Base-by-base conservation (phyloP, 495 filamentous ascomycete genomes). In the Melanomma pulvis-pyrius region DNA sequence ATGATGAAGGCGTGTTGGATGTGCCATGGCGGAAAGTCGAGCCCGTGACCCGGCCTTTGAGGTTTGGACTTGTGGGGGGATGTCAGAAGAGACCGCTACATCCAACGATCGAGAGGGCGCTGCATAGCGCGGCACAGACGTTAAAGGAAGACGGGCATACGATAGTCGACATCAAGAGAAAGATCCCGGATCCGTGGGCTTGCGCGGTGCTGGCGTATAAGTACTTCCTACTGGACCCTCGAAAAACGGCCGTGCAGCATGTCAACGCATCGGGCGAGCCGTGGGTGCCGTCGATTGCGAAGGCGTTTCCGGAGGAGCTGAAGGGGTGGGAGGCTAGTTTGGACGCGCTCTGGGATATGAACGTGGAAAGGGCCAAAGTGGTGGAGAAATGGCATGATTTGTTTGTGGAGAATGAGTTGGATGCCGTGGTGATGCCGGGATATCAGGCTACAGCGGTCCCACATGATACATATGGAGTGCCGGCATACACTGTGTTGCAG, bases 391-490 rank as follows among this genome's bases (percentile, higher is more conserved):
- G 73, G 34, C 62, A 77, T 17, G 74, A 78, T 30, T 22, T 80
- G 30, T 74, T 75, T 69, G 69, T 75, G 2, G 52, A 72, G 46
- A 61, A 78, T 22, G 32, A 75, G 19, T 68, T 85, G 19, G 82
- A 86, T 75, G 74, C 77, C 0, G 64, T 85, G 46, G 2, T 86
- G 3, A 74, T 76, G 46, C 79, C 82, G 11, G 77, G 75, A 41
- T 76, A 79, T 44, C 80, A 82, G 72, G 79, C 71, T 15, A 82
- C 80, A 9, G 82, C 83, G 0, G 74, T 79, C 22, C 67, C 72
- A 12, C 76, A 82, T 67, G 83, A 86, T 73, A 79, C 75, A 0
- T 86, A 76, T 65, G 80, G 81, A 0, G 64, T 76, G 52, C 73
- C 78, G 17, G 52, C 77, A 6, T 84, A 85, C 67, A 84, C 83